Percentiles rank a stretch among this genome's conserved stretches.
These are phyloP conservation scores for Eryngium alpinum DNA, from an alignment of 140 eudicot species.

Conservation along the genomic window DNA sequence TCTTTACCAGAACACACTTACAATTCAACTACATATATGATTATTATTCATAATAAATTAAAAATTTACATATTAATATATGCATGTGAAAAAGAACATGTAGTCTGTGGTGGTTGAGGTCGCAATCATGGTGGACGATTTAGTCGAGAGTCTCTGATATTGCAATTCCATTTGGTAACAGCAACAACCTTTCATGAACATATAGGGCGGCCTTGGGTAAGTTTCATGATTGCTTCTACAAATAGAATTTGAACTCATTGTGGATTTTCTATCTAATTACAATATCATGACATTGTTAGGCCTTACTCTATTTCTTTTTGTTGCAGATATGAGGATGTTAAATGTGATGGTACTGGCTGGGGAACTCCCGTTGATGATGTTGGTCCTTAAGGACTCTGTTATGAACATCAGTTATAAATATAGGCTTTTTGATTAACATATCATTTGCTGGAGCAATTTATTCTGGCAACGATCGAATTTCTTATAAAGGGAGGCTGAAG, in stretches of 20 bases:
- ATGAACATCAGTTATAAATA: background rate
- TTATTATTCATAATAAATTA: too few relatives aligned
- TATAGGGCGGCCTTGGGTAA: slow-evolving; percentile 61
- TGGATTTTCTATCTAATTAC: background rate
- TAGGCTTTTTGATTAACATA: background rate
- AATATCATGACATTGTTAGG: background rate
- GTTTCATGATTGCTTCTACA: slow-evolving; percentile 10
- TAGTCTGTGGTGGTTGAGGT: too few relatives aligned
- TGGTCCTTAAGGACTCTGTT: slow-evolving; percentile 33
- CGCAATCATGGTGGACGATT: too few relatives aligned
- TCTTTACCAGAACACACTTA: too few relatives aligned
- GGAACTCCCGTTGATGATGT: slow-evolving; percentile 59
- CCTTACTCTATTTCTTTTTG: background rate
- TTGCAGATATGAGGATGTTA: slow-evolving; percentile 40
- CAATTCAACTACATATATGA: too few relatives aligned
- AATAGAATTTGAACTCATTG: background rate
- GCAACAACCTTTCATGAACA: slow-evolving; percentile 34
- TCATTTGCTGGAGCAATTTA: background rate
- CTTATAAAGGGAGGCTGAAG: slow-evolving; percentile 53
- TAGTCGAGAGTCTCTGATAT: too few relatives aligned
- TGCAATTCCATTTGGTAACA: background rate
- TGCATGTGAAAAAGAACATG: too few relatives aligned
- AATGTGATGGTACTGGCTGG: slow-evolving; percentile 84
- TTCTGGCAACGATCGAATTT: background rate
- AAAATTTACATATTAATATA: too few relatives aligned